phyloP scores from a whole-genome alignment of 2,329 filamentous ascomycete genomes.

The Kalmusia sp. region DNA sequence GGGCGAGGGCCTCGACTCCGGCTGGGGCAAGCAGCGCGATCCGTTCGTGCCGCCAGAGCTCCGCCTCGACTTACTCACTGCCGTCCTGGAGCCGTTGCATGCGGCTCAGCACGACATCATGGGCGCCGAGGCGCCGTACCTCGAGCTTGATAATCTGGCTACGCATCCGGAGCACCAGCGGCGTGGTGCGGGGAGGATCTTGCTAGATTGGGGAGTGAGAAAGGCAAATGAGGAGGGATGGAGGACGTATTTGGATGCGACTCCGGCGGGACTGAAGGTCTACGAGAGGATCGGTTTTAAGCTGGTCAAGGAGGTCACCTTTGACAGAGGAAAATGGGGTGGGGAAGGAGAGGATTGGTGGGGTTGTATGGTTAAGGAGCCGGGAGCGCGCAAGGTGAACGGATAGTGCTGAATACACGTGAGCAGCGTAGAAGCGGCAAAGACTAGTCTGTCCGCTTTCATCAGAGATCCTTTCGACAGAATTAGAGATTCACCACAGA shows the following conservation, averaged over 20 bases:
- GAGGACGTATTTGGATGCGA: conserved; percentile 50
- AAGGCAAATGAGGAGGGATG: conserved; percentile 49
- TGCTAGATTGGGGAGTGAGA: conserved; percentile 48
- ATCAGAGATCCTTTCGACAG: too few relatives aligned
- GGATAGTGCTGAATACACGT: too few relatives aligned
- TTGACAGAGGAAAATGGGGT: conserved; percentile 37
- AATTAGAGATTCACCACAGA: too few relatives aligned
- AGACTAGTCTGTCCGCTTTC: too few relatives aligned
- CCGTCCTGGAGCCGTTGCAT: conserved; percentile 32
- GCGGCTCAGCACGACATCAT: conserved; percentile 34
- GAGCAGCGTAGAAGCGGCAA: too few relatives aligned
- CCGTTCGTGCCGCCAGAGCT: conserved; percentile 79
- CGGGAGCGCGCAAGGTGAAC: not conserved
- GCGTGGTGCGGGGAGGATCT: conserved; percentile 47
- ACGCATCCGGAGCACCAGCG: conserved; percentile 51
- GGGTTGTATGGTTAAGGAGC: conserved; percentile 29
- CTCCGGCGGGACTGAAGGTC: conserved; percentile 43
- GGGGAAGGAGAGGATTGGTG: conserved; percentile 41
- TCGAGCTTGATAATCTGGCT: conserved; percentile 38
- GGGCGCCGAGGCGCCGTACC: conserved; percentile 25
- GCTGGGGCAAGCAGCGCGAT: conserved; percentile 38
- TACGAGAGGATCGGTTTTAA: conserved; percentile 46
- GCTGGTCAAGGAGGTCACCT: conserved; percentile 23
- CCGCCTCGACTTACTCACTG: conserved; percentile 31
- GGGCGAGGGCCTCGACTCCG: not conserved